Conservation (phyloP, 257 asterid genomes). For the Solanum commersonii region DNA sequence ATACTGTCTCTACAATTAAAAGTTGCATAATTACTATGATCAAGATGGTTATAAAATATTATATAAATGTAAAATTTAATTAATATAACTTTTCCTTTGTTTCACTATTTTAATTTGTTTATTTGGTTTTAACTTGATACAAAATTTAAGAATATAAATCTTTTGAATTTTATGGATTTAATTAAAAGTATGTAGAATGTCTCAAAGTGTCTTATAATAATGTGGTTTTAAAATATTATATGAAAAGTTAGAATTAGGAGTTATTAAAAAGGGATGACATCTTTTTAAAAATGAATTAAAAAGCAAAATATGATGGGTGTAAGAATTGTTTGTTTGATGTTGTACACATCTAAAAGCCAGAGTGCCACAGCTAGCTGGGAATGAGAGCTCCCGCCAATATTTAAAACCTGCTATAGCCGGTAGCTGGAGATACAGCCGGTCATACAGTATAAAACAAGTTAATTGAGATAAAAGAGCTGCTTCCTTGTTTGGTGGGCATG, state of each 20-base stretch:
- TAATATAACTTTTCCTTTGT: no score
- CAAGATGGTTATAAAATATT: neutral
- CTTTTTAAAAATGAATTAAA: no score
- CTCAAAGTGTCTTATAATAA: neutral
- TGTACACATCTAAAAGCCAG: neutral
- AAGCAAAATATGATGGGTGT: neutral
- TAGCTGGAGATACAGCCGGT: neutral
- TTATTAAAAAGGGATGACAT: neutral
- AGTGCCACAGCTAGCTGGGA: neutral
- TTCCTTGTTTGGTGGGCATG: neutral
- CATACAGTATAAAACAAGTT: neutral
- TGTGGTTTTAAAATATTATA: neutral
- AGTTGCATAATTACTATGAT: neutral
- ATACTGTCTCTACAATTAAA: neutral
- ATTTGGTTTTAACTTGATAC: neutral
- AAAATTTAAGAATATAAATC: no score
- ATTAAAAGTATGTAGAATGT: neutral
- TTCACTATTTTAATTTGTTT: no score
- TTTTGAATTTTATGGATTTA: neutral
- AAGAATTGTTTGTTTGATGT: neutral
- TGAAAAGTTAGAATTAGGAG: neutral
- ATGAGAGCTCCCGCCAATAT: constrained; percentile 27
- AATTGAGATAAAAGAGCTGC: neutral
- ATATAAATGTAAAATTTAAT: neutral
- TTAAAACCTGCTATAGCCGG: constrained; percentile 10